These are phyloP conservation scores for Kodamaea hsintzibuensis DNA, from an alignment of 805 yeast species.

Conservation along the genomic window DNA sequence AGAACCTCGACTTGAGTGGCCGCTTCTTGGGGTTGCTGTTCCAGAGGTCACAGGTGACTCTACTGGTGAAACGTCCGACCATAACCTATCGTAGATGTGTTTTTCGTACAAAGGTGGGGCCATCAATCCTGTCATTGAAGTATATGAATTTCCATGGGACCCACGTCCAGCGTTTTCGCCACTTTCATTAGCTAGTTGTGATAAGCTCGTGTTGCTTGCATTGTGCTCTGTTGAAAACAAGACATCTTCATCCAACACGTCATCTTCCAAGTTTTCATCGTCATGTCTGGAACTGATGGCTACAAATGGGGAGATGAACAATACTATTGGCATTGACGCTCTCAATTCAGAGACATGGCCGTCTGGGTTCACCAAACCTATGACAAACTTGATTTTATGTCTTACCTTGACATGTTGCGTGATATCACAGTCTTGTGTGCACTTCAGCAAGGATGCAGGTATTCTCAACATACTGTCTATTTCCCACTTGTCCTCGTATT, in stretches of 20 bases:
- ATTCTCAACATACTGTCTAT: slow-evolving; percentile 57
- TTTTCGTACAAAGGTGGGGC: slow-evolving; percentile 88
- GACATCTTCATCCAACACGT: slow-evolving; percentile 3
- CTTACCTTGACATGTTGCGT: slow-evolving; percentile 72
- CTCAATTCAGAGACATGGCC: slow-evolving; percentile 91
- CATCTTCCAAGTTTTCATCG: slow-evolving; percentile 18
- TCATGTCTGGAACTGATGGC: slow-evolving; percentile 56
- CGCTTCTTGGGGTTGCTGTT: slow-evolving; percentile 34
- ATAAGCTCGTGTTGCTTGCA: slow-evolving; percentile 21
- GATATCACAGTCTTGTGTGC: slow-evolving; percentile 87
- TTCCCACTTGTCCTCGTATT: slow-evolving; percentile 68
- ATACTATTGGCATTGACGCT: slow-evolving; percentile 80
- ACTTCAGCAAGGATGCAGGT: slow-evolving; percentile 71
- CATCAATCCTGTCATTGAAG: slow-evolving; percentile 42
- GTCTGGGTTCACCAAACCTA: slow-evolving; percentile 81
- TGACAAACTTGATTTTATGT: slow-evolving; percentile 81
- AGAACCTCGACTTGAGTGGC: slow-evolving; percentile 3
- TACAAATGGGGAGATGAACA: slow-evolving; percentile 81
- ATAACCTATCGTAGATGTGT: slow-evolving; percentile 78
- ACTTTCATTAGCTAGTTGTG: slow-evolving; percentile 17
- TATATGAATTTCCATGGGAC: slow-evolving; percentile 6
- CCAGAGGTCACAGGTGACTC: slow-evolving; percentile 50
- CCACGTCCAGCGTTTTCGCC: background rate
- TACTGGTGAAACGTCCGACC: slow-evolving; percentile 61
- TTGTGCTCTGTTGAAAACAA: slow-evolving; percentile 2